A percentile compares a stretch with the other conserved stretches of the same genome.
phyloP scores from a whole-genome alignment of 1,284 basidiomycete species.

The Apiotrichum akiyoshidainum region DNA sequence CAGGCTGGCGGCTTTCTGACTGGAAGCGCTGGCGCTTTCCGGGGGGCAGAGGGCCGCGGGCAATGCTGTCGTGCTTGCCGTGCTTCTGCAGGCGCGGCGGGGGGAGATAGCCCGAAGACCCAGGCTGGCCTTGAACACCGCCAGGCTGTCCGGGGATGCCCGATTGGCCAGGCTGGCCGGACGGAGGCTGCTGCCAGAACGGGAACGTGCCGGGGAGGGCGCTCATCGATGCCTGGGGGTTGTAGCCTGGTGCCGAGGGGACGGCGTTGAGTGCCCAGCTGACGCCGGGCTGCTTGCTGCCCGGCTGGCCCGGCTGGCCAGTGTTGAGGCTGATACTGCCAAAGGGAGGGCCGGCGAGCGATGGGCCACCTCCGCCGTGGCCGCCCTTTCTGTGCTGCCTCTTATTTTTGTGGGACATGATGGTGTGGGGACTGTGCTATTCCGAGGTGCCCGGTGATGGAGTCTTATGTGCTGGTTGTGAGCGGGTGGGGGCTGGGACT shows the following conservation, averaged over 20 bases:
- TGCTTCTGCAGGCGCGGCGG: constrained; percentile 3
- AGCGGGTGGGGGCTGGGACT: background rate
- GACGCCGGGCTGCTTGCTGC: constrained; percentile 1
- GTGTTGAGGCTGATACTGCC: background rate
- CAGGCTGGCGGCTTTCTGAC: background rate
- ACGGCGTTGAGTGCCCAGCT: background rate
- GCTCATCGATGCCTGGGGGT: background rate
- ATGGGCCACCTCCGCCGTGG: background rate
- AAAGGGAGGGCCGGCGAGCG: background rate
- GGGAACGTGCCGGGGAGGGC: constrained; percentile 12
- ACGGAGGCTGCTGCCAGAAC: constrained; percentile 7
- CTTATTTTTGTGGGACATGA: background rate
- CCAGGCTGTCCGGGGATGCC: constrained; percentile 3
- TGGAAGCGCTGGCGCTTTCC: constrained; percentile 10
- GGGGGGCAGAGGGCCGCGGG: background rate
- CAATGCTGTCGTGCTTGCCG: constrained; percentile 2
- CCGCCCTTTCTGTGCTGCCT: constrained; percentile 1
- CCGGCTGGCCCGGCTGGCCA: background rate
- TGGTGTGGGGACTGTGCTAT: background rate
- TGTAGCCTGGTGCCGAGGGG: background rate
- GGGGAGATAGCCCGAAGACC: background rate
- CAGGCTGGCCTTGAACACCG: background rate
- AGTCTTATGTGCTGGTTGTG: background rate
- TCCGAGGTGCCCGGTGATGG: too few relatives aligned
- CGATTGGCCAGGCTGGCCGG: background rate